These are phyloP conservation scores for Jimgerdemannia lactiflua DNA, from an alignment of 192 early-diverging fungal species.

Conservation along the genomic window DNA sequence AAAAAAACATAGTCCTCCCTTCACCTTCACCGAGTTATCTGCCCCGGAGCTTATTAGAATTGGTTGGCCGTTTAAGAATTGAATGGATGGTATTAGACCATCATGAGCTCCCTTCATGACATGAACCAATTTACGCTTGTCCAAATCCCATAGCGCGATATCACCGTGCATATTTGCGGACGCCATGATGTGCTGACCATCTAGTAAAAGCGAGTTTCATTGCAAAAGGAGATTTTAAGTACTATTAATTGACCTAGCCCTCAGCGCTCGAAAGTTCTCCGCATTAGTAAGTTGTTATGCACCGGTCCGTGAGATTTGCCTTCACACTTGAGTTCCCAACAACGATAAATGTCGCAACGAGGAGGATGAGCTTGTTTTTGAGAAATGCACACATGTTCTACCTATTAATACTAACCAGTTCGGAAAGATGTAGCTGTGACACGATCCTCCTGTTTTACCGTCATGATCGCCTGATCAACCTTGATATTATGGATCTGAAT, in stretches of 20 bases:
- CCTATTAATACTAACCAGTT: slow-evolving; percentile 49
- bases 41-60: slow-evolving; percentile 82
- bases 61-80: slow-evolving; percentile 84
- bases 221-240: not conserved
- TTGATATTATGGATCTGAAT: slow-evolving; percentile 86
- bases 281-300: too few species aligned
- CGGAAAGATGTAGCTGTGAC: slow-evolving; percentile 93
- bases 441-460: slow-evolving; percentile 78
- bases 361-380: not conserved
- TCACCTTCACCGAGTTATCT: slow-evolving; percentile 89
- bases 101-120: slow-evolving; percentile 87
- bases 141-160: slow-evolving; percentile 91
- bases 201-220: slow-evolving; percentile 22
- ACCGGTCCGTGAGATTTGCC: too few species aligned
- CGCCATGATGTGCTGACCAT: slow-evolving; percentile 87
- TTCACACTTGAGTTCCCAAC: too few species aligned
- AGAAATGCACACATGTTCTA: not conserved
- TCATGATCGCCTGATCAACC: slow-evolving; percentile 71
- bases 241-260: too few species aligned
- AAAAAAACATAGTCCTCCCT: not conserved
- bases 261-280: not conserved
- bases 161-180: slow-evolving; percentile 85
- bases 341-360: not conserved
- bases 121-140: slow-evolving; percentile 67
- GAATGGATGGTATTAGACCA: slow-evolving; percentile 66